Evolutionary conservation across 2,329 filamentous ascomycete species (phyloP).

Genomic region (Exophiala viscosa): DNA sequence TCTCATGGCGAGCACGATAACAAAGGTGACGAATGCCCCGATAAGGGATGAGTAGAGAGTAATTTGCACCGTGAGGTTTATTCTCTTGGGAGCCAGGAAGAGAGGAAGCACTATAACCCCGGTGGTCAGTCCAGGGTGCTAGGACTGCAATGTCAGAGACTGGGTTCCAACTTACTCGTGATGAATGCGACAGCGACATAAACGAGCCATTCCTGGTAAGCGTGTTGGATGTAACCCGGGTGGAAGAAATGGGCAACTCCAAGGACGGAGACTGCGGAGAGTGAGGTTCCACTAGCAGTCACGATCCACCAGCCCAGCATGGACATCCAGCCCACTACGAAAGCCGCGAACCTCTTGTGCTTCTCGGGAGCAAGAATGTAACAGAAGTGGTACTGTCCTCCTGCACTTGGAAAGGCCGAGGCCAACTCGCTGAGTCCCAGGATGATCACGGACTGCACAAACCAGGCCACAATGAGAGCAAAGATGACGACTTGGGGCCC

Average conservation of each 20-base stretch:
- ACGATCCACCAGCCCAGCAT: conserved; percentile 30
- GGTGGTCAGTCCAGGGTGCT: no score
- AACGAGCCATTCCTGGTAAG: not conserved
- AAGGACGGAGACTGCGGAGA: not conserved
- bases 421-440: conserved; percentile 22
- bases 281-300: not conserved
- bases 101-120: not conserved
- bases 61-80: not conserved
- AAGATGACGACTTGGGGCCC: conserved; percentile 29
- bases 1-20: not conserved
- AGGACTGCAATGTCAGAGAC: no score
- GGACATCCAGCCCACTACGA: conserved; percentile 28
- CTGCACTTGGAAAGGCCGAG: conserved; percentile 21
- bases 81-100: not conserved
- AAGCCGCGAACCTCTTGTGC: conserved; percentile 29
- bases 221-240: not conserved
- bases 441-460: conserved; percentile 27
- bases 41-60: not conserved
- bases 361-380: conserved; percentile 29
- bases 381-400: conserved; percentile 33
- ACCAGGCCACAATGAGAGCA: conserved; percentile 23
- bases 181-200: not conserved
- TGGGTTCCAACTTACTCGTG: not conserved
- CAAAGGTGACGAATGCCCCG: not conserved
- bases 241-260: not conserved